Evolutionary conservation across 2,329 filamentous ascomycete species (phyloP).

Genomic region (Botrytis squamosa): DNA sequence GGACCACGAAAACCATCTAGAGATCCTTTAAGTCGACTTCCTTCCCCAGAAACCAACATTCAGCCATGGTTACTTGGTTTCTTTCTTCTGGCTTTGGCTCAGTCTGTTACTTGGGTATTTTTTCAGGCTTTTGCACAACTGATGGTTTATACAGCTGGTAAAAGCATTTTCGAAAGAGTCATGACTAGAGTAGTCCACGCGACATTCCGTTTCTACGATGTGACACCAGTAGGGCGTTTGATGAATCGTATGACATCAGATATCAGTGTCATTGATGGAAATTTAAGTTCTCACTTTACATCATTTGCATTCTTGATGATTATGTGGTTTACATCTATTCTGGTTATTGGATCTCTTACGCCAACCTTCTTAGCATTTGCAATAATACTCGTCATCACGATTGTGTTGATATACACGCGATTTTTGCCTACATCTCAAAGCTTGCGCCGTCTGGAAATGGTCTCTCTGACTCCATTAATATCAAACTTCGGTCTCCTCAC

Average conservation of each 20-base stretch:
- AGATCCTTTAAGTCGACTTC: conserved; percentile 53
- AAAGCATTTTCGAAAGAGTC: conserved; percentile 69
- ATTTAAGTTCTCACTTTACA: conserved; percentile 74
- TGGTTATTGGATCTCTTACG: conserved; percentile 77
- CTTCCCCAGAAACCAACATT: conserved; percentile 65
- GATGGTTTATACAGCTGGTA: conserved; percentile 78
- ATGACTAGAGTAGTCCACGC: conserved; percentile 73
- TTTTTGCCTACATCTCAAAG: conserved; percentile 84
- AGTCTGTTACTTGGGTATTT: conserved; percentile 58
- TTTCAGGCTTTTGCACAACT: conserved; percentile 68
- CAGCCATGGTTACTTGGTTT: conserved; percentile 73
- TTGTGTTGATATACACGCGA: conserved; percentile 69
- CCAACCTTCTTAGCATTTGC: conserved; percentile 75
- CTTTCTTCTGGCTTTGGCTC: conserved; percentile 60
- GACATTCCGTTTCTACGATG: conserved; percentile 87
- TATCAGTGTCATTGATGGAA: conserved; percentile 84
- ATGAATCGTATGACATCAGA: conserved; percentile 93
- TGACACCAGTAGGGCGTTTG: conserved; percentile 81
- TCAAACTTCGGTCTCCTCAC: conserved; percentile 89
- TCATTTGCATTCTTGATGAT: conserved; percentile 68
- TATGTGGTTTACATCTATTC: conserved; percentile 68
- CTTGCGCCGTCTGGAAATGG: conserved; percentile 81
- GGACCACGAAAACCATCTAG: conserved; percentile 33
- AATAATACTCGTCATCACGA: conserved; percentile 62
- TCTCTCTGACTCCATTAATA: conserved; percentile 82